Base-by-base conservation (phyloP, 495 filamentous ascomycete genomes). In the Copromyces sp. region DNA sequence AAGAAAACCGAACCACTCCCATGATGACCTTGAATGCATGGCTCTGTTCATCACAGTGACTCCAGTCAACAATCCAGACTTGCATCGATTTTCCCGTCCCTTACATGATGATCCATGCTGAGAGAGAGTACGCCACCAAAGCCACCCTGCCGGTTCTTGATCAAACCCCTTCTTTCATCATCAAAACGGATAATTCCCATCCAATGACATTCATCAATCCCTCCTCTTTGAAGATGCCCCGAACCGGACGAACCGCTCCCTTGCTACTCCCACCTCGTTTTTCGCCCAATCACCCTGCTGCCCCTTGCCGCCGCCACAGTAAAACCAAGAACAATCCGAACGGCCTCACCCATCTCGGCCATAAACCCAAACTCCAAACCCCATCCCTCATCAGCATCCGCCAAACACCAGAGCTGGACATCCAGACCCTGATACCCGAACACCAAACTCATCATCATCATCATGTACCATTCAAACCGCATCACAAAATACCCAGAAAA, bases 1-100 rank as follows among this genome's bases (percentile, higher is more conserved):
- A 94, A 93, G 83, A 94, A 94, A 69, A 94, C 90, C 9, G 89
- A 85, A 47, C 92, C 92, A 72, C 87, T 90, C 11, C 92, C 92
- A 77, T 91, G 85, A 75, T 90, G 89, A 24, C 91, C 92, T 78
- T 93, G 91, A 42, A 94, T 89, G 77, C 91, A 93, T 0, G 91
- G 90, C 74, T 94, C 91, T 83, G 83, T 41, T 45, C 37, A 24
- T 73, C n/a, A 73, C 68, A n/a, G n/a, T 39, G 14, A 39, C 47
- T 9, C 40, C 8, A 47, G 41, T 37, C 32, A 61, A 9, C 41
- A 39, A 40, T 61, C 59, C 9, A 59, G 41, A 72, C 74, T 69
- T 47, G n/a, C 20, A 47, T 47, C 44, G 9, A 47, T 61, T 32
- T 61, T 61, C 12, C 24, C 53, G 53, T 61, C 53, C 53, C 53